Percentiles rank a stretch among this genome's conserved stretches.
These are phyloP conservation scores for Selenicereus undatus DNA, from an alignment of 148 eudicot species.

Conservation along the genomic window DNA sequence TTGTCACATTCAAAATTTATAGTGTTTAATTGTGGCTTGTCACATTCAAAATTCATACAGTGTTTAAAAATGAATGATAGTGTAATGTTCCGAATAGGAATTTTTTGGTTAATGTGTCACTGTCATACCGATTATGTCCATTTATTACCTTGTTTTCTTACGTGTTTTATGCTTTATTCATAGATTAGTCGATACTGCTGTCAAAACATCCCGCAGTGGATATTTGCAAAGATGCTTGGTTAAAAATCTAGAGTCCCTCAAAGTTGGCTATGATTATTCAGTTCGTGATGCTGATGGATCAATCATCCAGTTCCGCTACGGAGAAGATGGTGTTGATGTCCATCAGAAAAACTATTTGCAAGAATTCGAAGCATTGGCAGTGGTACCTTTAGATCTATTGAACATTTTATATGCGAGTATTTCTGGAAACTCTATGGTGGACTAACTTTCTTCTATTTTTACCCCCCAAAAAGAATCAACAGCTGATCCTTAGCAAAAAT, in stretches of 20 bases:
- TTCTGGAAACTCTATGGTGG: neutral
- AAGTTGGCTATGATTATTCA: slow-evolving; percentile 87
- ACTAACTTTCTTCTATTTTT: neutral
- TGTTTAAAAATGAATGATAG: neutral
- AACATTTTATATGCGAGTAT: neutral
- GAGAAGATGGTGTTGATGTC: slow-evolving; percentile 97
- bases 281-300: slow-evolving; percentile 99
- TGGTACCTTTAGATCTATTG: slow-evolving; percentile 34
- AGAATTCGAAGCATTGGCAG: slow-evolving; percentile 74
- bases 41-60: neutral
- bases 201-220: slow-evolving; percentile 99
- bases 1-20: neutral
- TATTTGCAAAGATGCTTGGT: slow-evolving; percentile 90
- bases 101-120: neutral
- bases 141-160: neutral
- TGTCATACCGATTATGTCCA: slow-evolving; percentile 1
- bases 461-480: slow-evolving; percentile 52
- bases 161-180: slow-evolving; percentile 10
- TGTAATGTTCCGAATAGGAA: neutral
- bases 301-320: slow-evolving; percentile 79
- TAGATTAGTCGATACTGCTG: slow-evolving; percentile 97
- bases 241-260: slow-evolving; percentile 84
- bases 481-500: slow-evolving; percentile 44
- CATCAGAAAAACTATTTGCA: slow-evolving; percentile 78
- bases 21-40: no score